phyloP scores from a whole-genome alignment of 345 rosid genomes.

The Mangifera indica region DNA sequence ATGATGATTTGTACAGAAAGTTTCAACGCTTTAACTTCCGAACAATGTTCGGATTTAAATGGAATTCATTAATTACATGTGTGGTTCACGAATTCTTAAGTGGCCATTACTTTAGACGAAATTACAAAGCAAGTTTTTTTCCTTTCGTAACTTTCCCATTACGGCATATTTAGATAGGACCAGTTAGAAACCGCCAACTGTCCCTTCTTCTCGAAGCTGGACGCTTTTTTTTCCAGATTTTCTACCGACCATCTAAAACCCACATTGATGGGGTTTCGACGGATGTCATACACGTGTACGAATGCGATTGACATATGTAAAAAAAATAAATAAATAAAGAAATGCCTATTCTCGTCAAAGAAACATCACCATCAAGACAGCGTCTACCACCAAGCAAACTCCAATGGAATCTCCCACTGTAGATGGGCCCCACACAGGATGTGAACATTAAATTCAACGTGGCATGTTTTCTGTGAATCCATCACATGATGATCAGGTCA shows the following conservation, averaged over 20 bases:
- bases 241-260: conserved; percentile 31
- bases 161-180: conserved; percentile 3
- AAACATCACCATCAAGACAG: conserved; percentile 23
- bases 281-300: conserved; percentile 34
- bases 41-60: background rate
- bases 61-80: background rate
- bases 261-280: conserved; percentile 4
- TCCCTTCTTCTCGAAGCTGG: conserved; percentile 2
- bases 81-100: background rate
- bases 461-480: conserved; percentile 15
- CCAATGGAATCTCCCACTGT: conserved; percentile 15
- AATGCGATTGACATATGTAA: background rate
- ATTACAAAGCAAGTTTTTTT: background rate
- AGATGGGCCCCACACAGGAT: conserved; percentile 6
- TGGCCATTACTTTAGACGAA: background rate
- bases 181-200: conserved; percentile 16
- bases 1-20: background rate
- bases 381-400: conserved; percentile 25
- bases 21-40: background rate
- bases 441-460: conserved; percentile 27
- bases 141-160: conserved; percentile 6
- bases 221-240: conserved; percentile 3
- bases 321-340: too few species aligned
- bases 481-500: conserved; percentile 19
- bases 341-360: background rate